Evolutionary conservation across 345 rosid species (phyloP), one percentile per base, ranked within the genome.

Genomic region (Gynandropsis gynandra): DNA sequence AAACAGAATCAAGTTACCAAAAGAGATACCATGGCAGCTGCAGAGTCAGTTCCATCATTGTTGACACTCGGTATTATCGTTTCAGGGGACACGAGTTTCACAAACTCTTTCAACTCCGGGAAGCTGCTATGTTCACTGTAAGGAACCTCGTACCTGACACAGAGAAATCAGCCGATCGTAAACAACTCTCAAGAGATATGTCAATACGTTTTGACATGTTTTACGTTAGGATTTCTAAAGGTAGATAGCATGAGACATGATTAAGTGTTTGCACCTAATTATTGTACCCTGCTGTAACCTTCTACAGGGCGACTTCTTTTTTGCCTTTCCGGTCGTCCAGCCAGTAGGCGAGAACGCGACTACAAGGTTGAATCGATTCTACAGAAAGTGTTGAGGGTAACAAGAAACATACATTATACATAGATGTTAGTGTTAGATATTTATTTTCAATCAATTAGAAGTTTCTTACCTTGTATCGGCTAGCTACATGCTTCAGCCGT

Each of bases 321-420:
- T 89, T 15, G 83, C 77, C 62, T 82, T 90, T n/a, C 95, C 82
- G 51, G 79, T 77, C 37, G 87, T 62, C 96, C 98, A 90, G 9
- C 98, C 98, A 59, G 87, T 84, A 4, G 98, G 98, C 61, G 98
- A 84, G 76, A 90, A 84, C 39, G 98, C 92, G 56, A 90, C 95
- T 1, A 87, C 59, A 32, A 87, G 89, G 65, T 82, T 80, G 73
- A 70, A 90, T 24, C 92, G 80, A 42, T 60, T 62, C 96, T 90
- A 80, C 57, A 43, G 0, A 42, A 57, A 19, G 1, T 59, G 20
- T 8, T 5, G 7, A 36, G 10, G 13, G 13, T 36, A 10, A 36
- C 11, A 11, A 11, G 40, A 36, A 14, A 9, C 16, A 2, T 24
- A 5, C 47, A 58, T 10, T 38, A 4, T 27, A 52, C 4, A 20